These are phyloP conservation scores for Cladorrhinum samala DNA, from an alignment of 495 filamentous ascomycete genomes.

Conservation along the genomic window DNA sequence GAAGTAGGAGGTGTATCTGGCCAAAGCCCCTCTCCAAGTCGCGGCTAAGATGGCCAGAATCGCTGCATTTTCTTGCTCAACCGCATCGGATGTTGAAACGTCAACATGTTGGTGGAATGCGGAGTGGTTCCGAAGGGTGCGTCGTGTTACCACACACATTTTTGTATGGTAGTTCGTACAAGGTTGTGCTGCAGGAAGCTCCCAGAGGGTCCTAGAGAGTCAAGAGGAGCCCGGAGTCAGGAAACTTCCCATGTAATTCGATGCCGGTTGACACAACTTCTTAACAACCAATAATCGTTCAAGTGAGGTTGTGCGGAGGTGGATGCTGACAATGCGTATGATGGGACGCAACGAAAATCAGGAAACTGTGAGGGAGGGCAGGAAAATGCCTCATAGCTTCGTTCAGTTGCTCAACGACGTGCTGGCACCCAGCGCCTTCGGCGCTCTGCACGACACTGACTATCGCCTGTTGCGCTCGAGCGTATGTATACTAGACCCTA, in stretches of 20 bases:
- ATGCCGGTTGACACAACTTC: no score
- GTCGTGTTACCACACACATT: conserved; percentile 3
- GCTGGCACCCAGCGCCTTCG: conserved; percentile 1
- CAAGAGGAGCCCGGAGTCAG: no score
- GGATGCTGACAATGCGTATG: conserved; percentile 10
- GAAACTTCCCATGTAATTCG: no score
- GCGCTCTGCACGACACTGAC: conserved; percentile 12
- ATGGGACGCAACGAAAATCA: conserved; percentile 2
- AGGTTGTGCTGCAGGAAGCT: neutral
- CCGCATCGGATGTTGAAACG: conserved; percentile 8
- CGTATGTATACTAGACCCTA: neutral
- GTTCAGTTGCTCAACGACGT: neutral
- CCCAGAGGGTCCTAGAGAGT: neutral
- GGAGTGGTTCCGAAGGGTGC: conserved; percentile 7
- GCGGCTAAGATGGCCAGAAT: neutral
- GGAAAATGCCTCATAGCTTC: conserved; percentile 17
- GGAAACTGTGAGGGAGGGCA: neutral
- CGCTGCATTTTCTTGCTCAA: neutral
- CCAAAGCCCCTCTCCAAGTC: neutral
- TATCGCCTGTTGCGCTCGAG: conserved; percentile 1
- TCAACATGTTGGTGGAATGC: neutral
- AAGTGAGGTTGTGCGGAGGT: neutral
- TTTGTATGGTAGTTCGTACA: conserved; percentile 2
- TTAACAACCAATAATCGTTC: conserved; percentile 3
- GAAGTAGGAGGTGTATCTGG: neutral